Evolutionary conservation across 257 asterid species (phyloP).

Genomic region (Solanum pennellii): DNA sequence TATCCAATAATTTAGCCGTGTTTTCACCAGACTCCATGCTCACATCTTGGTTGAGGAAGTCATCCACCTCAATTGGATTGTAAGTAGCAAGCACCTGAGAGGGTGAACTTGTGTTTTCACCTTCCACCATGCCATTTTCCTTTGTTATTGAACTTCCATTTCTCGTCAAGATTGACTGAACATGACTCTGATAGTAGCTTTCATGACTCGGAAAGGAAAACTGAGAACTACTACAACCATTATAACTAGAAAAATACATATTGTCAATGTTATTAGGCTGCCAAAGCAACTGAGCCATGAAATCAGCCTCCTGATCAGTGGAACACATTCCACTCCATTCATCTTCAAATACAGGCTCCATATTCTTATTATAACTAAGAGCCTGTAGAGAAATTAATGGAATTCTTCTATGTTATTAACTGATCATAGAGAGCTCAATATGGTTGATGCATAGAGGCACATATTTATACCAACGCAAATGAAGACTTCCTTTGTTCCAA

Average conservation of each 20-base stretch:
- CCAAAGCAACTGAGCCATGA: constrained; percentile 14
- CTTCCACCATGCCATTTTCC: constrained; percentile 7
- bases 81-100: neutral
- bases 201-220: constrained; percentile 14
- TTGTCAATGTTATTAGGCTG: neutral
- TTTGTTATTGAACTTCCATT: constrained; percentile 2
- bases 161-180: neutral
- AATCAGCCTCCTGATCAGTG: constrained; percentile 24
- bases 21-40: constrained; percentile 14
- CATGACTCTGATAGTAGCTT: constrained; percentile 5
- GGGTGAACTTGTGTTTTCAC: constrained; percentile 1
- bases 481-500: neutral
- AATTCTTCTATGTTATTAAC: neutral
- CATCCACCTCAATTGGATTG: constrained; percentile 15
- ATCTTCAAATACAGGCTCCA: constrained; percentile 51
- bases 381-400: neutral
- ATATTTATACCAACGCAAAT: neutral
- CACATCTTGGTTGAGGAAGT: constrained; percentile 29
- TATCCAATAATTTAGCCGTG: neutral
- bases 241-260: constrained; percentile 10
- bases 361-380: neutral
- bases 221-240: constrained; percentile 4
- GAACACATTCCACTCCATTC: constrained; percentile 64
- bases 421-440: neutral
- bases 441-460: neutral